Evolutionary conservation across 2,329 filamentous ascomycete species (phyloP).

Genomic region (Gnomoniopsis smithogilvyi): DNA sequence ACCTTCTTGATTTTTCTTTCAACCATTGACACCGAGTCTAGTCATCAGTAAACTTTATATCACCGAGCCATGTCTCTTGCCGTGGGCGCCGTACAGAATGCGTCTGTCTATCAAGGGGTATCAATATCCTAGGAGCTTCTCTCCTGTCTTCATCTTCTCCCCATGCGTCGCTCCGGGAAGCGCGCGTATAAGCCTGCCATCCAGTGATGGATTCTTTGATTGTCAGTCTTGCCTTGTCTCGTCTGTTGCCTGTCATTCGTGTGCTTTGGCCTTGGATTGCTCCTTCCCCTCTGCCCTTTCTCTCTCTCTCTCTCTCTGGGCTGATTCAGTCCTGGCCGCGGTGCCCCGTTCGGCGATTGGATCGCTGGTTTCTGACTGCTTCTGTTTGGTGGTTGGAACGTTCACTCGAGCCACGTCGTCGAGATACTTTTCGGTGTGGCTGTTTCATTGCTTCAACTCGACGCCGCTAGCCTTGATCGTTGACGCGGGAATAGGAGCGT

Average conservation of each 20-base stretch:
- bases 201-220: not conserved
- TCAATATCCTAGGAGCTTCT: constrained; percentile 13
- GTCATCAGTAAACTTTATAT: constrained; percentile 3
- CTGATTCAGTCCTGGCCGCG: not conserved
- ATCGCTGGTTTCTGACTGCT: not conserved
- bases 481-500: constrained; percentile 15
- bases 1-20: not conserved
- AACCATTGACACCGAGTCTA: constrained; percentile 5
- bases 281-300: not conserved
- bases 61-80: not conserved
- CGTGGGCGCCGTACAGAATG: constrained; percentile 15
- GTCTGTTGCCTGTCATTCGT: not conserved
- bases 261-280: not conserved
- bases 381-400: not conserved
- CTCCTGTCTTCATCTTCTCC: not conserved
- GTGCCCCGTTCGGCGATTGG: not conserved
- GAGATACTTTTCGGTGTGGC: constrained; percentile 25
- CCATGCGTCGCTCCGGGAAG: not conserved
- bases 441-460: constrained; percentile 15
- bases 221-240: not conserved
- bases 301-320: not conserved
- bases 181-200: not conserved
- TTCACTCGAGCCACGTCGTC: not conserved
- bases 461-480: constrained; percentile 17
- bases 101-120: constrained; percentile 18